Evolutionary conservation across 345 rosid species (phyloP).

Genomic region (Acer yangbiense): DNA sequence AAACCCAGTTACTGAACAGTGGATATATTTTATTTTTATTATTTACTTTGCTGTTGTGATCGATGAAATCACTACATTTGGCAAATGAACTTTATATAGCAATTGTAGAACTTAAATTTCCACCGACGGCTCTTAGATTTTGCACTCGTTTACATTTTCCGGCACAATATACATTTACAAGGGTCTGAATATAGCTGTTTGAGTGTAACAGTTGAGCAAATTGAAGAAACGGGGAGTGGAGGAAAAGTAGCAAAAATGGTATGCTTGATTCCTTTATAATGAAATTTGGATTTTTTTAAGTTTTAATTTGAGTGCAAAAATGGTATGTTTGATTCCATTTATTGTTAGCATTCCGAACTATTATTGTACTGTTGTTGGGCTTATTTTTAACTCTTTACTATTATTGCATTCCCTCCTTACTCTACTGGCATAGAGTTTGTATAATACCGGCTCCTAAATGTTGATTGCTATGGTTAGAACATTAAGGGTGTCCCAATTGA

Average conservation of each 20-base stretch:
- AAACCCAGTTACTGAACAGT: neutral
- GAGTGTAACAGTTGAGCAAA: slow-evolving; percentile 1
- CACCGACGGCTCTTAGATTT: neutral
- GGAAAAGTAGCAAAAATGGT: slow-evolving; percentile 26
- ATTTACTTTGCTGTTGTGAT: neutral
- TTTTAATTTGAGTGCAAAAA: neutral
- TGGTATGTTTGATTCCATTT: no score
- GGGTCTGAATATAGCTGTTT: neutral
- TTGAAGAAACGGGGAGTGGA: slow-evolving; percentile 7
- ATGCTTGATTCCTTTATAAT: neutral
- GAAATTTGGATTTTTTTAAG: neutral
- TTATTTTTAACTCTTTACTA: slow-evolving; percentile 5
- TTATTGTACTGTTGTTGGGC: neutral
- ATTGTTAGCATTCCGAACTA: neutral
- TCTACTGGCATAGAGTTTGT: neutral
- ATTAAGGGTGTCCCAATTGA: neutral
- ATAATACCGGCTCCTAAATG: neutral
- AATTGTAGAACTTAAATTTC: neutral
- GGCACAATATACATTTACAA: neutral
- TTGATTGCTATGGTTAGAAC: neutral
- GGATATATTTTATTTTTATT: neutral
- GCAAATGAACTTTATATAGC: neutral
- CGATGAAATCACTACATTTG: slow-evolving; percentile 10
- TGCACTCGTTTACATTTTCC: neutral
- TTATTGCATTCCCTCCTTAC: neutral